Evolutionary conservation across 2,329 filamentous ascomycete genomes (phyloP).

Genomic region (Nigrospora oryzae): DNA sequence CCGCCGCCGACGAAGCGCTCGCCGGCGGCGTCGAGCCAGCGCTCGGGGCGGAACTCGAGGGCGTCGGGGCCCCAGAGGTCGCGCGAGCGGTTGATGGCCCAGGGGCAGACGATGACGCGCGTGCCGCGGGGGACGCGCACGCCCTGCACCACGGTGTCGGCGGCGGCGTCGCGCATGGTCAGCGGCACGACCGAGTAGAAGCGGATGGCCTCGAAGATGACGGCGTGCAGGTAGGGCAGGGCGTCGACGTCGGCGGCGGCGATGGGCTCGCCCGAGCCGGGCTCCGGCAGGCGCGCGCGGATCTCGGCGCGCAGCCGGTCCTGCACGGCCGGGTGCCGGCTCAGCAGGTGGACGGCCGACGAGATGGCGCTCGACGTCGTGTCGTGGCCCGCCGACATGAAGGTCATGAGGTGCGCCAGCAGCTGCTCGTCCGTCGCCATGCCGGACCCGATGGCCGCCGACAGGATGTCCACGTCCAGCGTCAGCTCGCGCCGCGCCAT

Average conservation of each 20-base stretch:
- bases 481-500: slow-evolving; percentile 31
- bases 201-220: slow-evolving; percentile 60
- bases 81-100: slow-evolving; percentile 54
- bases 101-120: slow-evolving; percentile 46
- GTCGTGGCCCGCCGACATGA: slow-evolving; percentile 52
- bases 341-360: slow-evolving; percentile 54
- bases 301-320: slow-evolving; percentile 52
- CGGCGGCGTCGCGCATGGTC: slow-evolving; percentile 51
- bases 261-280: slow-evolving; percentile 18
- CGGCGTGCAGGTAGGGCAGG: slow-evolving; percentile 60
- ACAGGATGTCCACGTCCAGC: slow-evolving; percentile 55
- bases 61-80: slow-evolving; percentile 62
- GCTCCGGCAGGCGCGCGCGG: slow-evolving; percentile 33
- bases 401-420: slow-evolving; percentile 46
- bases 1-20: slow-evolving; percentile 42
- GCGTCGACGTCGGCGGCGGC: slow-evolving; percentile 47
- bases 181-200: slow-evolving; percentile 58
- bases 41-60: slow-evolving; percentile 58
- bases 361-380: slow-evolving; percentile 57
- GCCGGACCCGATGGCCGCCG: slow-evolving; percentile 40
- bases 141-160: slow-evolving; percentile 46
- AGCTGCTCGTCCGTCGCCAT: slow-evolving; percentile 43
- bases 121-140: slow-evolving; percentile 59
- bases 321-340: slow-evolving; percentile 50
- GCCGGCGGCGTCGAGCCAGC: slow-evolving; percentile 47